A percentile compares a stretch with the other conserved stretches of the same genome.
phyloP scores from a whole-genome alignment of 1,284 basidiomycete species.

The Ustilago esculenta region DNA sequence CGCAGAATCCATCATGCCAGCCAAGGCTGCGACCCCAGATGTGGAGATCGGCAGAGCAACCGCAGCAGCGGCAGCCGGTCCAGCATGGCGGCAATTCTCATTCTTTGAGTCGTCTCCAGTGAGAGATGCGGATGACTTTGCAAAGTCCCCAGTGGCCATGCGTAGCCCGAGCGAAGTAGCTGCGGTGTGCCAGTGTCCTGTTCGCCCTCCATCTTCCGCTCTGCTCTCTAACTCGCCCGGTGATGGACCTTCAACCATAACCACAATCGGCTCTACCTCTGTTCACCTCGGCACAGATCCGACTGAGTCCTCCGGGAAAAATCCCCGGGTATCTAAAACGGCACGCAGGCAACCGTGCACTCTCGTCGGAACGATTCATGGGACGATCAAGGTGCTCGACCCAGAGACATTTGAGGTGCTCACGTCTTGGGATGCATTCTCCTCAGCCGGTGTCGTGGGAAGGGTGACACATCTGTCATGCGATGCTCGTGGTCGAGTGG shows the following conservation, averaged over 20 bases:
- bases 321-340: background rate
- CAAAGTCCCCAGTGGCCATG: conserved; percentile 37
- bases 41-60: conserved; percentile 39
- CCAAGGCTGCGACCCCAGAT: conserved; percentile 10
- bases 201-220: conserved; percentile 37
- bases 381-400: conserved; percentile 52
- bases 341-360: conserved; percentile 33
- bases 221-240: background rate
- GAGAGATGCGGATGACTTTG: conserved; percentile 53
- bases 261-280: conserved; percentile 8
- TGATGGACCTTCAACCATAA: background rate
- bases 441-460: conserved; percentile 23
- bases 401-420: conserved; percentile 46
- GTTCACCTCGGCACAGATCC: conserved; percentile 5
- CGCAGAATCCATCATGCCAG: conserved; percentile 8
- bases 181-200: conserved; percentile 46
- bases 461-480: conserved; percentile 53
- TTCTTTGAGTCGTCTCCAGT: conserved; percentile 54
- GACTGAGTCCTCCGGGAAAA: conserved; percentile 1
- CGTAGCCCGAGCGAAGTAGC: conserved; percentile 49
- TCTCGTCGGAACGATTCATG: conserved; percentile 50
- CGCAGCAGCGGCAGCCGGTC: conserved; percentile 41
- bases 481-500: conserved; percentile 45
- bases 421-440: conserved; percentile 55
- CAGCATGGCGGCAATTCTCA: conserved; percentile 58